phyloP scores from a whole-genome alignment of 2,329 filamentous ascomycete species.

The Penicillium sp. region DNA sequence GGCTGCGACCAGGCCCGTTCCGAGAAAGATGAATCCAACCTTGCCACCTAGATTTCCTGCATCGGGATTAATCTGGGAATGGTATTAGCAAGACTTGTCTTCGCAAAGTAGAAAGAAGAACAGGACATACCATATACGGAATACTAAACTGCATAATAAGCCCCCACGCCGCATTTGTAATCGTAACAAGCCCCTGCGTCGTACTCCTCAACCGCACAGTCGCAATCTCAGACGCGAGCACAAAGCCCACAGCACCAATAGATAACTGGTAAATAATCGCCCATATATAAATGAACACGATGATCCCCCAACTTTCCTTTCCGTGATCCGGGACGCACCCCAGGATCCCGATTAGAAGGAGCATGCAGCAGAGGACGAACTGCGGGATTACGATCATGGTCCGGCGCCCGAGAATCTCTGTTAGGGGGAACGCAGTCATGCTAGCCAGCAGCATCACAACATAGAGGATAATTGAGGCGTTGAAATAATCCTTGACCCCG shows the following conservation, averaged over 20 bases:
- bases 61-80: constrained; percentile 14
- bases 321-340: constrained; percentile 34
- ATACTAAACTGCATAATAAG: constrained; percentile 48
- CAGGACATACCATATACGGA: constrained; percentile 50
- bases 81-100: background rate
- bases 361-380: constrained; percentile 31
- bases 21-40: constrained; percentile 13
- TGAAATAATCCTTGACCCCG: constrained; percentile 42
- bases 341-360: constrained; percentile 47
- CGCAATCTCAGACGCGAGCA: constrained; percentile 49
- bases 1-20: background rate
- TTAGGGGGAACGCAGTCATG: constrained; percentile 45
- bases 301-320: constrained; percentile 37
- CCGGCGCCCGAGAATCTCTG: constrained; percentile 45
- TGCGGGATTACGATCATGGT: constrained; percentile 36
- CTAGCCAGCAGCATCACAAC: constrained; percentile 49
- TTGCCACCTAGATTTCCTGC: constrained; percentile 6
- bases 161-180: constrained; percentile 38
- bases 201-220: constrained; percentile 45
- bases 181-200: constrained; percentile 47
- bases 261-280: constrained; percentile 45
- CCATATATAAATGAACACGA: constrained; percentile 31
- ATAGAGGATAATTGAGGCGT: constrained; percentile 49
- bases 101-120: no score
- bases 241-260: constrained; percentile 53